A percentile compares a stretch with the other conserved stretches of the same genome.
These are phyloP conservation scores for Phytophthora podocarpi DNA, from an alignment of 352 stramenopile species.

Conservation along the genomic window DNA sequence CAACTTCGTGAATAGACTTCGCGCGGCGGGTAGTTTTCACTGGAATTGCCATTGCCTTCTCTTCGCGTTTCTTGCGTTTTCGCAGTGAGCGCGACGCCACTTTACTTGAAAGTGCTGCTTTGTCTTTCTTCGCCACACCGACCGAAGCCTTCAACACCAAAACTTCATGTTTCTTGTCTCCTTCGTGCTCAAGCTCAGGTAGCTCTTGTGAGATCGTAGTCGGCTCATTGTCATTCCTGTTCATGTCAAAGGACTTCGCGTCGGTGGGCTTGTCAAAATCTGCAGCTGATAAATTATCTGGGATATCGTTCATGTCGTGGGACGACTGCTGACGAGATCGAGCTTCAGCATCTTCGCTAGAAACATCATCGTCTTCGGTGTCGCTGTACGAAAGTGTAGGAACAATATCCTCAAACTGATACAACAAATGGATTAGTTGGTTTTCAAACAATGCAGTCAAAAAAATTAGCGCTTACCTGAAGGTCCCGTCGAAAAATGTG, in stretches of 20 bases:
- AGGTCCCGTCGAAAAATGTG: constrained; percentile 76
- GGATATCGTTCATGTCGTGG: background rate
- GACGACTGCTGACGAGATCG: background rate
- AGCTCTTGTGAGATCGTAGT: too few species aligned
- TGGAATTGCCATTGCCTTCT: constrained; percentile 18
- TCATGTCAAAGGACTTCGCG: too few species aligned
- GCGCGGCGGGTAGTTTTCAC: constrained; percentile 15
- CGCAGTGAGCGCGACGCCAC: constrained; percentile 11
- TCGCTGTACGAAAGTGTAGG: constrained; percentile 55
- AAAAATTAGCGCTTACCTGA: constrained; percentile 29
- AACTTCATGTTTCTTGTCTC: background rate
- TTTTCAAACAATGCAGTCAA: background rate
- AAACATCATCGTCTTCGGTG: constrained; percentile 62
- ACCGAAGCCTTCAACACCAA: too few species aligned
- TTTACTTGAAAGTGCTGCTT: background rate
- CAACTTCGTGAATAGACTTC: background rate
- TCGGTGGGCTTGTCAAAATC: constrained; percentile 4
- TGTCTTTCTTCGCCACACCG: background rate
- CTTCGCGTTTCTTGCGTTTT: constrained; percentile 50
- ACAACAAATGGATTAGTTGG: background rate
- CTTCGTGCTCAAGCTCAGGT: too few species aligned
- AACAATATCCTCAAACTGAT: constrained; percentile 24
- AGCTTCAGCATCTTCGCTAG: constrained; percentile 32
- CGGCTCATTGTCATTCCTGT: too few species aligned
- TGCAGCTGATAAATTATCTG: constrained; percentile 7